Evolutionary conservation across 768 basidiomycete species (phyloP), one percentile per base, ranked within the genome.

Genomic region (Mrakia blollopis): DNA sequence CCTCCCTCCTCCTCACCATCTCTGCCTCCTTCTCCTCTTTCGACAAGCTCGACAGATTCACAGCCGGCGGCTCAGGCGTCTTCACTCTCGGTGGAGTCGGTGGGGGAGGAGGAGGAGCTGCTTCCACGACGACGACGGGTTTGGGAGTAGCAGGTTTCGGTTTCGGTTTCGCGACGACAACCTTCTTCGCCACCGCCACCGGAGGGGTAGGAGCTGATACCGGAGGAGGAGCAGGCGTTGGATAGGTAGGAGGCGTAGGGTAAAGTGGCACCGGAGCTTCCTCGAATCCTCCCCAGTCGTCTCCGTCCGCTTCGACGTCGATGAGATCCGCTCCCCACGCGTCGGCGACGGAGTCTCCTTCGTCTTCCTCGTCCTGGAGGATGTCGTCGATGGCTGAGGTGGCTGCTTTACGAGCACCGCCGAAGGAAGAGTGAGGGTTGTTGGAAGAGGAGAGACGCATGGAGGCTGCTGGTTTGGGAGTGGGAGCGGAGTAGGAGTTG

Each of bases 11-110:
- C 79, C 91, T 86, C 11, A 91, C 91, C 89, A 98, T 91, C 85
- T 97, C 93, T n/a, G 89, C 89, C 1, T 92, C 92, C 83, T 92
- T 96, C 80, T 95, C 94, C 83, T 97, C 96, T 83, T 94, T 97
- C 37, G 88, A 87, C 87, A 93, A 86, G 0, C 85, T 85, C 1
- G 83, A 83, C 37, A 87, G 83, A 74, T 86, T 85, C 35, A 81
- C 80, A 6, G 79, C 71, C 0, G 81, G 80, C 2, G 84, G 60
- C 25, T 75, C 57, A 30, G 68, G 47, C 2, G 47, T 50, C 47
- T 50, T 52, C 28, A 47, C 78, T 35, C 37, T 62, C 13, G 52
- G 35, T 21, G 52, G 63, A 3, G 71, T 62, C 30, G 72, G 50
- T 14, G 78, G 39, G 11, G 65, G 60, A 11, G 72, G 28, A 23